phyloP scores from a whole-genome alignment of 164 flowering plant species.

The Aristolochia contorta region DNA sequence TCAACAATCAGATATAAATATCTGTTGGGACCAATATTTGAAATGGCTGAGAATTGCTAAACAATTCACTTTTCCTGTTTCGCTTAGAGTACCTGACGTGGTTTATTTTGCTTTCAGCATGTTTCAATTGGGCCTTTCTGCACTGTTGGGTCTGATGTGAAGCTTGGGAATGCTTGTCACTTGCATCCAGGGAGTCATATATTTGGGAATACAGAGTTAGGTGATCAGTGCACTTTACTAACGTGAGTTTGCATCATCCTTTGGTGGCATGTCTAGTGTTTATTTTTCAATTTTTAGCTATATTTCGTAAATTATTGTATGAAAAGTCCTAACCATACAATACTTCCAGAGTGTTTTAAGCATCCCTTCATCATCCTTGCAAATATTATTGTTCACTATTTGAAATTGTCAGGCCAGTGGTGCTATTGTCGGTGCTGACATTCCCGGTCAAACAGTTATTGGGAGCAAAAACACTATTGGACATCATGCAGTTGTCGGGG shows the following conservation, averaged over 20 bases:
- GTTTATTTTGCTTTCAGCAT: slow-evolving; percentile 32
- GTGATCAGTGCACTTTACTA: slow-evolving; percentile 57
- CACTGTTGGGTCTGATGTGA: slow-evolving; percentile 60
- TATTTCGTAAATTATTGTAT: too few relatives aligned
- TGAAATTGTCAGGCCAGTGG: slow-evolving; percentile 54
- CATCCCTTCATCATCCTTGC: background rate
- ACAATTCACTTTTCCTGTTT: too few relatives aligned
- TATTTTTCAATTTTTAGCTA: too few relatives aligned
- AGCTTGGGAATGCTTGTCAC: slow-evolving; percentile 64
- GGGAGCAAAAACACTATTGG: slow-evolving; percentile 76
- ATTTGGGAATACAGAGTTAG: slow-evolving; percentile 77
- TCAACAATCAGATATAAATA: background rate
- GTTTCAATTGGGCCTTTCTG: slow-evolving; percentile 86
- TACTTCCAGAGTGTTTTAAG: background rate
- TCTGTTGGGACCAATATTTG: too few relatives aligned
- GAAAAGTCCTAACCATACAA: background rate
- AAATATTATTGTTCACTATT: background rate
- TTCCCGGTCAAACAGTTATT: slow-evolving; percentile 72
- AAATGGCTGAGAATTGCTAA: too few relatives aligned
- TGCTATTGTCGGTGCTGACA: slow-evolving; percentile 87
- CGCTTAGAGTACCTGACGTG: too few relatives aligned
- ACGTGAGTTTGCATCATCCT: slow-evolving; percentile 41
- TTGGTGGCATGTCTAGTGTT: background rate
- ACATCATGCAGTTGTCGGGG: slow-evolving; percentile 82
- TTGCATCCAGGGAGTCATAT: slow-evolving; percentile 75